A percentile compares a stretch with the other conserved stretches of the same genome.
phyloP scores from a whole-genome alignment of 225 moss, liverwort and hornwort genomes.

The Sphagnum contortum region DNA sequence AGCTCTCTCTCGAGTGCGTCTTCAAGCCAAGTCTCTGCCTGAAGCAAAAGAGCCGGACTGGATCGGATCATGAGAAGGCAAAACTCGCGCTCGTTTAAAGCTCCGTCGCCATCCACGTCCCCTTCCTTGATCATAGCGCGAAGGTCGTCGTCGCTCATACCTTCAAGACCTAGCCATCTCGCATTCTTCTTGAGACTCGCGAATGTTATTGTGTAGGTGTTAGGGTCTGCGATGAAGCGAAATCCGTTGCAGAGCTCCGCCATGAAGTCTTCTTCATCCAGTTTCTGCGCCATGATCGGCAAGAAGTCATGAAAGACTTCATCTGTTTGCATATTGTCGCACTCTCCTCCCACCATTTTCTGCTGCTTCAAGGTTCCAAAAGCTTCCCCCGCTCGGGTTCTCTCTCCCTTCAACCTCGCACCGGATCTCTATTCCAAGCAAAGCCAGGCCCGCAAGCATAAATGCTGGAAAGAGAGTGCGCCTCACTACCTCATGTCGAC shows the following conservation, averaged over 20 bases:
- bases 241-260: slow-evolving; percentile 25
- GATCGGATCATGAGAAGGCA: slow-evolving; percentile 24
- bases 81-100: slow-evolving; percentile 20
- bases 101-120: slow-evolving; percentile 21
- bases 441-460: no score
- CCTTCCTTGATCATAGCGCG: slow-evolving; percentile 21
- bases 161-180: slow-evolving; percentile 19
- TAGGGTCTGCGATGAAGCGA: slow-evolving; percentile 21
- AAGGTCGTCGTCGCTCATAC: slow-evolving; percentile 20
- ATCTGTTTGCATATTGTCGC: no score
- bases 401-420: no score
- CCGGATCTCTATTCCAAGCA: no score
- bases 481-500: no score
- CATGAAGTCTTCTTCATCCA: slow-evolving; percentile 20
- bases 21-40: slow-evolving; percentile 12
- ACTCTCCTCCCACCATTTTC: no score
- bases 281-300: slow-evolving; percentile 30
- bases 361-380: no score
- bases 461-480: no score
- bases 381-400: no score
- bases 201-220: slow-evolving; percentile 16
- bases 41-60: slow-evolving; percentile 19
- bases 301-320: slow-evolving; percentile 20
- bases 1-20: slow-evolving; percentile 23
- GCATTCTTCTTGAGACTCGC: slow-evolving; percentile 23